A percentile compares a stretch with the other conserved stretches of the same genome.
Conservation (phyloP, 2,329 filamentous ascomycete species). For the Fusarium devonianum region DNA sequence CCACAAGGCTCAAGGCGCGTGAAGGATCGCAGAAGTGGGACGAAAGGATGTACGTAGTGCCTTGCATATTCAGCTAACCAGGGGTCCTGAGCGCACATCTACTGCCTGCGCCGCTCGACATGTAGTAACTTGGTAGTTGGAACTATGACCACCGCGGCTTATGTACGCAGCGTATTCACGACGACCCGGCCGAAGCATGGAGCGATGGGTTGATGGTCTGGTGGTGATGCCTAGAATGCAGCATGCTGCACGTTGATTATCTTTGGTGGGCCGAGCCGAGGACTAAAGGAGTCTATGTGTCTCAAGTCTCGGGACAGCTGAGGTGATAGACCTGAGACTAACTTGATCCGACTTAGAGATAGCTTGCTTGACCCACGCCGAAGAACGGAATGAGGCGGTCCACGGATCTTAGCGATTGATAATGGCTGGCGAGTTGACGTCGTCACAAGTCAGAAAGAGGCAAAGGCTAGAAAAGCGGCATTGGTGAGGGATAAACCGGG, state of each 20-base stretch:
- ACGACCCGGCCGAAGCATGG: conserved; percentile 8
- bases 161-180: not conserved
- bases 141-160: not conserved
- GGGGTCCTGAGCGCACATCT: not conserved
- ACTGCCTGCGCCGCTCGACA: not conserved
- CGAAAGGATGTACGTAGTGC: not conserved
- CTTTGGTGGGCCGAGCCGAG: conserved; percentile 30
- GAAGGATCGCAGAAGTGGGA: conserved; percentile 16
- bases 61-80: conserved; percentile 17
- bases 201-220: conserved; percentile 24
- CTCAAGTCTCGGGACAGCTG: conserved; percentile 22
- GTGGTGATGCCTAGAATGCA: conserved; percentile 35
- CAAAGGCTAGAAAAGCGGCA: conserved; percentile 15
- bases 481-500: conserved; percentile 37
- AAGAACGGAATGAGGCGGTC: conserved; percentile 32
- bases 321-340: conserved; percentile 23
- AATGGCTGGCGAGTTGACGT: conserved; percentile 28
- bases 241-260: conserved; percentile 42
- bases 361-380: conserved; percentile 34
- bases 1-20: conserved; percentile 3
- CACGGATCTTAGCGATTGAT: conserved; percentile 24
- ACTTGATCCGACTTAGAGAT: conserved; percentile 36
- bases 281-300: conserved; percentile 24
- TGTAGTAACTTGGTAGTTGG: not conserved
- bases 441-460: conserved; percentile 19